phyloP scores from a whole-genome alignment of 768 basidiomycete species.

The Lentinus tigrinus region DNA sequence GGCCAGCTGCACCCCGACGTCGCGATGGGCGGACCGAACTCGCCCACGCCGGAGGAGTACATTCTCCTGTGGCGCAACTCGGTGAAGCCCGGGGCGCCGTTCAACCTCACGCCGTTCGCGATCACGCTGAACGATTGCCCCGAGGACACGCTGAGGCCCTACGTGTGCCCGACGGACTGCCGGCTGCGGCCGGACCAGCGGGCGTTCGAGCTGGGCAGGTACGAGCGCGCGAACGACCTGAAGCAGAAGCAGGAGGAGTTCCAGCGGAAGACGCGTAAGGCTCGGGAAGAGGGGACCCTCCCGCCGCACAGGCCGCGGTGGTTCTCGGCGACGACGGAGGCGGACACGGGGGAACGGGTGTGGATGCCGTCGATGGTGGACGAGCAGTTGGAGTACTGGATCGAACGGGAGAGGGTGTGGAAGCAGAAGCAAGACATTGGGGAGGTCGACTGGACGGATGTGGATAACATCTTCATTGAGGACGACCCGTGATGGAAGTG shows the following conservation, averaged over 20 bases:
- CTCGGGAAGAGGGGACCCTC: constrained; percentile 70
- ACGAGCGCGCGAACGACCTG: constrained; percentile 78
- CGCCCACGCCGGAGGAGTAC: constrained; percentile 62
- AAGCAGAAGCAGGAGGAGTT: constrained; percentile 82
- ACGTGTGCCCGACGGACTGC: constrained; percentile 88
- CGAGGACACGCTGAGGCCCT: constrained; percentile 60
- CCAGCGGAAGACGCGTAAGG: constrained; percentile 68
- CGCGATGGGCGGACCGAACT: constrained; percentile 44
- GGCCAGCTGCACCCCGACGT: constrained; percentile 75
- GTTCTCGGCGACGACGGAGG: constrained; percentile 82
- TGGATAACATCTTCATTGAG: constrained; percentile 82
- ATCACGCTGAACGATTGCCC: constrained; percentile 91
- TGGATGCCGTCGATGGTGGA: constrained; percentile 69
- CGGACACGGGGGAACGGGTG: constrained; percentile 86
- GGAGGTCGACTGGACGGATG: constrained; percentile 58
- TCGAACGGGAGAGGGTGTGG: constrained; percentile 68
- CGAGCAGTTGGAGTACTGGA: constrained; percentile 77
- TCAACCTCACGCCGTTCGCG: constrained; percentile 94
- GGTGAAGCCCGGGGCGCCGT: constrained; percentile 77
- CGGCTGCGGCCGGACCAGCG: constrained; percentile 90
- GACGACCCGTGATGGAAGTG: constrained; percentile 37
- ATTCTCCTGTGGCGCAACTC: constrained; percentile 93
- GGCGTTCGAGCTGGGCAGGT: constrained; percentile 88
- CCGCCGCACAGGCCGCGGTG: constrained; percentile 81
- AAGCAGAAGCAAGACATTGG: constrained; percentile 32